These are phyloP conservation scores for Dryadomyces quercivorus DNA, from an alignment of 2,329 filamentous ascomycete species.

Conservation along the genomic window DNA sequence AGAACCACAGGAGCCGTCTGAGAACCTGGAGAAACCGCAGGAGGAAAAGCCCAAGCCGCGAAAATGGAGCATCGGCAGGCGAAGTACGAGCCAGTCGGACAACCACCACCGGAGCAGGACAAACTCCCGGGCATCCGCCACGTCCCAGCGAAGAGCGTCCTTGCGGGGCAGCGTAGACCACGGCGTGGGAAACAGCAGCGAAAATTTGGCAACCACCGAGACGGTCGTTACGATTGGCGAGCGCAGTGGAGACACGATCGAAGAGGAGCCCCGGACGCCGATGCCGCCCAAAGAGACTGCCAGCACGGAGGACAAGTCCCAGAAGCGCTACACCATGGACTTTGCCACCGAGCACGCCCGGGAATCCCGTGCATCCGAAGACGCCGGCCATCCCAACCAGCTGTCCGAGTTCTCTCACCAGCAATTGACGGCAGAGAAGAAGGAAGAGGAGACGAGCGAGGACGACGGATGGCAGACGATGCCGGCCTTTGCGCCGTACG, in stretches of 20 bases:
- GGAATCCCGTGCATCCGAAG: slow-evolving; percentile 22
- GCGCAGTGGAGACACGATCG: slow-evolving; percentile 1
- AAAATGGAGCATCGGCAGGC: slow-evolving; percentile 7
- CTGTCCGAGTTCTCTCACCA: slow-evolving; percentile 90
- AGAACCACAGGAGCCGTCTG: not conserved
- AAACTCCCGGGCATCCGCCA: slow-evolving; percentile 10
- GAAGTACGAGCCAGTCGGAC: slow-evolving; percentile 9
- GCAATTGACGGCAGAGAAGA: slow-evolving; percentile 48
- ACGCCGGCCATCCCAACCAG: slow-evolving; percentile 20
- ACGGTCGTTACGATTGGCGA: not conserved
- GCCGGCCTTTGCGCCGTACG: slow-evolving; percentile 84
- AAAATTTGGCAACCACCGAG: not conserved
- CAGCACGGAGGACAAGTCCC: not conserved
- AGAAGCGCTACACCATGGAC: slow-evolving; percentile 8
- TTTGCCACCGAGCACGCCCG: slow-evolving; percentile 22
- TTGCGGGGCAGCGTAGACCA: slow-evolving; percentile 4
- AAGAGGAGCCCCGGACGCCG: slow-evolving; percentile 16
- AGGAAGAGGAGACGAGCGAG: slow-evolving; percentile 41
- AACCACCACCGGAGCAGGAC: slow-evolving; percentile 5
- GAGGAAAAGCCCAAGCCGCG: slow-evolving; percentile 1
- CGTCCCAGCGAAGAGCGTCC: slow-evolving; percentile 4
- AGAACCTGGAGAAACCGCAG: not conserved
- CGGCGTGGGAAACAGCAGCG: not conserved
- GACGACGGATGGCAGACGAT: slow-evolving; percentile 84
- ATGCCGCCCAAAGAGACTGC: slow-evolving; percentile 9